Conservation (phyloP, 257 asterid species). For the Solanum appendiculatum region DNA sequence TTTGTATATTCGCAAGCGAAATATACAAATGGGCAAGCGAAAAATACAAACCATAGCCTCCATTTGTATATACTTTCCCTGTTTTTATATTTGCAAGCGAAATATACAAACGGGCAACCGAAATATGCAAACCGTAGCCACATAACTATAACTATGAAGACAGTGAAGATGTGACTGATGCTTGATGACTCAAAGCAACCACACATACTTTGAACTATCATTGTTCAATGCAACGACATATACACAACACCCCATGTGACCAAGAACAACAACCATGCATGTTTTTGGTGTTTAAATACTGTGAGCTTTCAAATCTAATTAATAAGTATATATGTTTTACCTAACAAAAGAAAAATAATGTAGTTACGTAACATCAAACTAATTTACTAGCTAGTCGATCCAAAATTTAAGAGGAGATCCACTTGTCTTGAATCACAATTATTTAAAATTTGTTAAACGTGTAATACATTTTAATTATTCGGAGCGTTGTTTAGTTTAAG, state of each 20-base stretch:
- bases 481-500: neutral
- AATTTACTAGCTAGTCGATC: no score
- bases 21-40: no score
- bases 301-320: neutral
- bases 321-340: neutral
- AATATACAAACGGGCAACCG: no score
- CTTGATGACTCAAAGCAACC: conserved; percentile 12
- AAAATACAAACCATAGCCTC: no score
- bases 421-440: neutral
- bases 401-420: neutral
- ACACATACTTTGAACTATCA: conserved; percentile 7
- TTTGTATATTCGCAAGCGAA: no score
- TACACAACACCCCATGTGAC: neutral
- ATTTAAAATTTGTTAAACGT: neutral
- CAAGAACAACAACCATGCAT: neutral
- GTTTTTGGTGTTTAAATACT: neutral
- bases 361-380: neutral
- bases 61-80: no score
- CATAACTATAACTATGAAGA: no score
- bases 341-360: neutral
- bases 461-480: neutral
- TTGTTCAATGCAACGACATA: neutral
- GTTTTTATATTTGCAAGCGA: no score
- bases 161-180: conserved; percentile 21
- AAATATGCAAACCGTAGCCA: no score